Evolutionary conservation across 495 filamentous ascomycete species (phyloP).

Genomic region (Xylaria bambusicola): DNA sequence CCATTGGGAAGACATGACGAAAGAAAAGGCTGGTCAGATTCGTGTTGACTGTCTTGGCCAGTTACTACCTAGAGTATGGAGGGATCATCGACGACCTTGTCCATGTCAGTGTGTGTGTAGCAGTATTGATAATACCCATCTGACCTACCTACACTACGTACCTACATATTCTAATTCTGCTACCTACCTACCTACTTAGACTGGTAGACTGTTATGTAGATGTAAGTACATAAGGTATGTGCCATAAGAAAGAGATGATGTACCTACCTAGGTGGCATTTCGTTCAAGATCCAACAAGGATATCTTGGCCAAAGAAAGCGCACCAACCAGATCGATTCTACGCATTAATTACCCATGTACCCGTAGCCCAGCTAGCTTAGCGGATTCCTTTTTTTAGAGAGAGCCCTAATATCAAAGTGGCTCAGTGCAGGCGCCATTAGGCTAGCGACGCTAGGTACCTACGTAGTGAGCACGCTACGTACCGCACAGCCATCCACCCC

Average conservation of each 20-base stretch:
- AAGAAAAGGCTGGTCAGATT: neutral
- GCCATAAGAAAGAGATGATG: neutral
- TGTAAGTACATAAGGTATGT: too few species aligned
- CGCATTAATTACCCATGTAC: neutral
- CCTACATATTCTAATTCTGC: too few species aligned
- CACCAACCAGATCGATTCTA: neutral
- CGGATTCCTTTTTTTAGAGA: conserved; percentile 34
- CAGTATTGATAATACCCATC: too few species aligned
- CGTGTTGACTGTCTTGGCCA: conserved; percentile 8
- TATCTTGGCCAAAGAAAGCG: neutral
- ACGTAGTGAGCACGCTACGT: too few species aligned
- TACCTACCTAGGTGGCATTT: neutral
- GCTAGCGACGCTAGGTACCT: too few species aligned
- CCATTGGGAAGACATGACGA: conserved; percentile 6
- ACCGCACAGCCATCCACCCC: too few species aligned
- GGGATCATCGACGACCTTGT: neutral
- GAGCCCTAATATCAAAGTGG: conserved; percentile 26
- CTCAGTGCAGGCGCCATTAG: too few species aligned
- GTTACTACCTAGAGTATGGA: neutral
- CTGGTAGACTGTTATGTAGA: too few species aligned
- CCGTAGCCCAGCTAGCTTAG: neutral
- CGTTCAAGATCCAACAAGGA: neutral
- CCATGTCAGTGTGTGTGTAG: neutral
- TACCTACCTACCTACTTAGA: too few species aligned
- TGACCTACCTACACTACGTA: too few species aligned